Base-by-base conservation (phyloP, 805 yeast species). In the Myxozyma mucilagina region DNA sequence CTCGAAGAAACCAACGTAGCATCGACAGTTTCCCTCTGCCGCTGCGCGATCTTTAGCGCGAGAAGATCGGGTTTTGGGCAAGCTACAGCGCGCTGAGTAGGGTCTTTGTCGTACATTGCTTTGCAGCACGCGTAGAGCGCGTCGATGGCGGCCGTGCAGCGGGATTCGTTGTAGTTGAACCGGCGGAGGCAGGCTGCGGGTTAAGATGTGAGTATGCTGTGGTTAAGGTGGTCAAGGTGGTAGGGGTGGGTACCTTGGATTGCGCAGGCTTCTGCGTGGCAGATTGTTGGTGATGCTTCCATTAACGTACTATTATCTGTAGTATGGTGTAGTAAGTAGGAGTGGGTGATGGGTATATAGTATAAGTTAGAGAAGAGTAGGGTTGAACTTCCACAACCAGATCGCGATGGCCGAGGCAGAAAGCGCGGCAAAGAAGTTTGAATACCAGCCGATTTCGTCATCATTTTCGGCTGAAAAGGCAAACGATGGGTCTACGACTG, bases 201-300 rank as follows among this genome's bases (percentile, higher is more conserved):
- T 1, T 4, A 32, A 16, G 20, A 34, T 36, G 43, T 35, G 8
- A 8, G 42, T 24, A 14, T 36, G 11, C 38, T 36, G 3, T 50
- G 34, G 47, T 31, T 5, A 1, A 38, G 45, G 39, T 38, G 39
- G 7, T 7, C 16, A 18, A 31, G 18, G 29, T 8, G 10, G 32
- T 11, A 35, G 20, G 18, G 7, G 18, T 18, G 20, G 32, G 10
- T 20, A 83, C 86, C 78, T 73, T 89, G 96, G 43, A 90, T 90
- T 2, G 84, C 85, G 75, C 96, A 90, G 1, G 96, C 96, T 65
- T 86, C 80, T 5, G 87, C 80, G 70, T 88, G 88, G 74, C 96
- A 90, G 1, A 87, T 65, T 14, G 57, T 61, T 7, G 63, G 63
- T 34, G 67, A 63, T 34, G 66, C 29, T 24, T 24, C 29, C 29